These are phyloP conservation scores for Ophiostoma triangulosporum DNA, from an alignment of 2,329 filamentous ascomycete species.

Conservation along the genomic window DNA sequence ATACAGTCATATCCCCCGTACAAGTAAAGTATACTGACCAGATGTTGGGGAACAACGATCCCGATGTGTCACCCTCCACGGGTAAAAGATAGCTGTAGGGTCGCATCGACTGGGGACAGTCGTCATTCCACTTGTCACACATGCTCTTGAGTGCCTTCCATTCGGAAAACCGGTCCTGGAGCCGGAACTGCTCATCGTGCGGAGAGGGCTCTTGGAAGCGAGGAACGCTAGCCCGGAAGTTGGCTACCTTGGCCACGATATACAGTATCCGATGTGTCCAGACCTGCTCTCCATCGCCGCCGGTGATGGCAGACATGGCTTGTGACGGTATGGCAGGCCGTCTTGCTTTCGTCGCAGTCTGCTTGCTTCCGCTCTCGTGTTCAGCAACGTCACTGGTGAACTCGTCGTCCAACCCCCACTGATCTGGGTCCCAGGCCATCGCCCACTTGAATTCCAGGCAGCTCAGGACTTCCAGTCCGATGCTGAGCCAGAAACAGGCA, in stretches of 20 bases:
- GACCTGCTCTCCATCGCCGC: conserved; percentile 53
- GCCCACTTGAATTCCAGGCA: conserved; percentile 81
- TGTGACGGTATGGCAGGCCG: neutral
- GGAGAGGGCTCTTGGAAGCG: conserved; percentile 44
- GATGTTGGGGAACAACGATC: conserved; percentile 72
- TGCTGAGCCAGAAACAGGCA: conserved; percentile 90
- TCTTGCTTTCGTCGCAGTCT: neutral
- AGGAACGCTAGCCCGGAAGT: conserved; percentile 62
- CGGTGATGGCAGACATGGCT: conserved; percentile 16
- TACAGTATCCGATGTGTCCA: conserved; percentile 88
- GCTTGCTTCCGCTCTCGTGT: neutral
- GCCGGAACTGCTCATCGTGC: conserved; percentile 48
- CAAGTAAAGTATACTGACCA: conserved; percentile 42
- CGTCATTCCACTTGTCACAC: conserved; percentile 70
- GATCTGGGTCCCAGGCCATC: conserved; percentile 76
- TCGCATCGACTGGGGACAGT: conserved; percentile 73
- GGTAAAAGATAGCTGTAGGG: conserved; percentile 66
- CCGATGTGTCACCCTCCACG: conserved; percentile 37
- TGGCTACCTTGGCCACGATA: conserved; percentile 73
- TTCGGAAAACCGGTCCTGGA: conserved; percentile 54
- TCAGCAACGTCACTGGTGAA: conserved; percentile 26
- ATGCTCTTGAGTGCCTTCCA: conserved; percentile 72
- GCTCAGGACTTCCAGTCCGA: conserved; percentile 78
- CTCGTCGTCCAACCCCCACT: conserved; percentile 76
- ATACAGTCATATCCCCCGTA: neutral